These are phyloP conservation scores for Pseudozyma thailandica DNA, from an alignment of 1,284 basidiomycete species.

Conservation along the genomic window DNA sequence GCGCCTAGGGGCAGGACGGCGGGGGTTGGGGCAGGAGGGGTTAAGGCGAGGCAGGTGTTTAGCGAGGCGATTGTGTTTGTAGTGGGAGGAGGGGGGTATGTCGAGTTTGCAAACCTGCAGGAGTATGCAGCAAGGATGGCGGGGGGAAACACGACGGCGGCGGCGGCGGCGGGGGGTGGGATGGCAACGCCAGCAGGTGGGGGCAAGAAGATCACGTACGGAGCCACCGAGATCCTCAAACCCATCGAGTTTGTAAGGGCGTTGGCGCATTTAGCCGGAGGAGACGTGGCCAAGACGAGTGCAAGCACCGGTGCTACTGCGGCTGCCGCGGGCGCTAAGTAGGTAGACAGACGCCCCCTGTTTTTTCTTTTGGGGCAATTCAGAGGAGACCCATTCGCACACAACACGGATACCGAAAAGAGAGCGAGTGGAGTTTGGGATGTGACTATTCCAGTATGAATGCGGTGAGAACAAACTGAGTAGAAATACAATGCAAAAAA, in stretches of 20 bases:
- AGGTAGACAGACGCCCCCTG: not conserved
- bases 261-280: slow-evolving; percentile 69
- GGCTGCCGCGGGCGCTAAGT: slow-evolving; percentile 1
- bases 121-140: slow-evolving; percentile 69
- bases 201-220: slow-evolving; percentile 81
- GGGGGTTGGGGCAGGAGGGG: slow-evolving; percentile 20
- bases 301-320: not conserved
- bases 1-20: slow-evolving; percentile 50
- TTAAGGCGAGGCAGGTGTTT: slow-evolving; percentile 73
- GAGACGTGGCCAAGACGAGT: slow-evolving; percentile 34
- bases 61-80: slow-evolving; percentile 90
- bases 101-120: slow-evolving; percentile 91
- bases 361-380: too few species aligned
- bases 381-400: too few species aligned
- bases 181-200: too few species aligned
- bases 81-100: slow-evolving; percentile 95
- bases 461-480: not conserved
- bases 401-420: not conserved
- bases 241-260: slow-evolving; percentile 83
- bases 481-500: slow-evolving; percentile 31
- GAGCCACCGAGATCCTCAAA: slow-evolving; percentile 92
- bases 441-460: not conserved
- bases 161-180: slow-evolving; percentile 41
- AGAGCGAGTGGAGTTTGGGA: not conserved
- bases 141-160: slow-evolving; percentile 68